These are phyloP conservation scores for Alternaria sp. DNA, from an alignment of 2,329 filamentous ascomycete genomes.

Conservation along the genomic window DNA sequence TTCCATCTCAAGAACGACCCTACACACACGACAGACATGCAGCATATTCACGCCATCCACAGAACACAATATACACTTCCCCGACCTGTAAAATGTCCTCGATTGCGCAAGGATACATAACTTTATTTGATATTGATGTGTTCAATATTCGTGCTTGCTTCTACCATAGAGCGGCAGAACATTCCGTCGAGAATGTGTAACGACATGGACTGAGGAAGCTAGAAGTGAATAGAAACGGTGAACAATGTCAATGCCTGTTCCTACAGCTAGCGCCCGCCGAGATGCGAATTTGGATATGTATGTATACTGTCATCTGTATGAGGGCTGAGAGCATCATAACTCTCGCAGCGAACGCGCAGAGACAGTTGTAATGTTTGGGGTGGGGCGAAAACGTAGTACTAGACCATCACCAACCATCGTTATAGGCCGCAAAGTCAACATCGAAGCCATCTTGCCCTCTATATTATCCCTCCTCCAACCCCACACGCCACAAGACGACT, in stretches of 20 bases:
- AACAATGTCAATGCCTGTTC: not conserved
- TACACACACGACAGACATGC: not conserved
- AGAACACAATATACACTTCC: not conserved
- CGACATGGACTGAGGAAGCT: not conserved
- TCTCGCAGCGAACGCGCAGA: not conserved
- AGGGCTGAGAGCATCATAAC: not conserved
- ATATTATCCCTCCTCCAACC: not conserved
- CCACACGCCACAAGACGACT: not conserved
- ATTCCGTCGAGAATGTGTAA: not conserved
- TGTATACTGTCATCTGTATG: not conserved
- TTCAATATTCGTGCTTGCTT: not conserved
- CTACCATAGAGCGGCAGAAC: not conserved
- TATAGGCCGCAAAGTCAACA: not conserved
- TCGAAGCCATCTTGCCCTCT: not conserved
- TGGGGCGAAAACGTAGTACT: not conserved
- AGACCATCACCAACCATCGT: not conserved
- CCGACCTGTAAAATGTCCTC: not conserved
- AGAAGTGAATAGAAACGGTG: not conserved
- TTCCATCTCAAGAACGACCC: not conserved
- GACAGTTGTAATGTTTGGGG: not conserved
- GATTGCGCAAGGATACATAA: not conserved
- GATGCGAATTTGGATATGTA: not conserved
- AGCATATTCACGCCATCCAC: not conserved
- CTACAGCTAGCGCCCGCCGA: not conserved
- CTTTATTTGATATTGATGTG: not conserved